These are phyloP conservation scores for Pezicula carpinea DNA, from an alignment of 2,329 filamentous ascomycete species.

Conservation along the genomic window DNA sequence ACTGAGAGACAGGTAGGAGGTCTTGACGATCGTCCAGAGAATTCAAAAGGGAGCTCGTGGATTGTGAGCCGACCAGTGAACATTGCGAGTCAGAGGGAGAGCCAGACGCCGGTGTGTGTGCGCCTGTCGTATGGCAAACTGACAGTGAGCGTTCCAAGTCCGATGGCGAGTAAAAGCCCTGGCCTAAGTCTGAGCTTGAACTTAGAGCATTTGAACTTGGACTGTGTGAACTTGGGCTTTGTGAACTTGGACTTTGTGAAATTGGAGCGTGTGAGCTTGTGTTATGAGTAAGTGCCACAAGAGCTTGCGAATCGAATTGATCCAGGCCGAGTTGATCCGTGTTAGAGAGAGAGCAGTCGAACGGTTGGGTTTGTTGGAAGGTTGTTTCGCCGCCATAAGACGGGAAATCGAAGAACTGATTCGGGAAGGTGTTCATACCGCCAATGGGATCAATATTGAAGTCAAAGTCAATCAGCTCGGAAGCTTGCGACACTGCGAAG, in stretches of 20 bases:
- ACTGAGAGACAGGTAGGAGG: too few relatives aligned
- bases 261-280: constrained; percentile 2
- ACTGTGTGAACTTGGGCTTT: too few relatives aligned
- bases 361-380: constrained; percentile 5
- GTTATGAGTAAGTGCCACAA: constrained; percentile 2
- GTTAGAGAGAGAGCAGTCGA: constrained; percentile 3
- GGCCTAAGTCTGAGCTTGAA: too few relatives aligned
- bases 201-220: too few relatives aligned
- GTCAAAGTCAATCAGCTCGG: constrained; percentile 20
- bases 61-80: too few relatives aligned
- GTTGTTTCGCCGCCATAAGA: constrained; percentile 3
- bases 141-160: too few relatives aligned
- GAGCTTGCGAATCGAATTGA: constrained; percentile 4
- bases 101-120: too few relatives aligned
- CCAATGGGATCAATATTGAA: constrained; percentile 18
- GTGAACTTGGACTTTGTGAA: constrained; percentile 2
- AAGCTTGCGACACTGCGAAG: constrained; percentile 13
- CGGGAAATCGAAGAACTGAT: constrained; percentile 14
- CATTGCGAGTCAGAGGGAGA: too few relatives aligned
- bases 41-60: too few relatives aligned
- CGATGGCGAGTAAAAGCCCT: too few relatives aligned
- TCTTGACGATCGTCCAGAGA: too few relatives aligned
- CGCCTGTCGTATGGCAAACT: too few relatives aligned
- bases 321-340: constrained; percentile 9
- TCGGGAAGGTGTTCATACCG: constrained; percentile 7